Conservation (phyloP, 2,329 filamentous ascomycete genomes). For the Rutstroemia sp. region DNA sequence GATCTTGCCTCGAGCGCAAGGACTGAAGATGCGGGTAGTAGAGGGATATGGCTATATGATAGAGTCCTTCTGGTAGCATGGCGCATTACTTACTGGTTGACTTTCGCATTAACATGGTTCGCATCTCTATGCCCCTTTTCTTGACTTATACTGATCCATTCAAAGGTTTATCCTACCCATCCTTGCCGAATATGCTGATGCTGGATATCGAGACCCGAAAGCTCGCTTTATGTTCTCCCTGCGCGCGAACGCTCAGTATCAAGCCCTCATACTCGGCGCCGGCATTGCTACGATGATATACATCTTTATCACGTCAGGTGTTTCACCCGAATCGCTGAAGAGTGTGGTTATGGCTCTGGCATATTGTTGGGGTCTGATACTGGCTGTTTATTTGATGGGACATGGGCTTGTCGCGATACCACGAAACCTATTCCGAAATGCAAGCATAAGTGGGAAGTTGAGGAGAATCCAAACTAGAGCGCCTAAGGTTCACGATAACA, state of each 20-base stretch:
- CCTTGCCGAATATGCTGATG: constrained; percentile 89
- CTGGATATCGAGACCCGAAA: constrained; percentile 82
- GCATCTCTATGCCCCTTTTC: constrained; percentile 16
- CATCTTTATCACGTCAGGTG: constrained; percentile 70
- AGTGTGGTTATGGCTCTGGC: constrained; percentile 84
- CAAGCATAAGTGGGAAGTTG: constrained; percentile 67
- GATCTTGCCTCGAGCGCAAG: constrained; percentile 83
- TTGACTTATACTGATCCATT: not conserved
- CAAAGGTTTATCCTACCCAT: constrained; percentile 80
- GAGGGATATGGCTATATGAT: constrained; percentile 82
- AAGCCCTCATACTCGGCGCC: constrained; percentile 68
- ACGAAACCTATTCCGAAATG: constrained; percentile 69
- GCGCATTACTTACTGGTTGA: constrained; percentile 96
- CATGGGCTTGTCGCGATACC: constrained; percentile 92
- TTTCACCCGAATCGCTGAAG: constrained; percentile 68
- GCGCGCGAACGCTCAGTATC: constrained; percentile 80
- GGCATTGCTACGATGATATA: constrained; percentile 71
- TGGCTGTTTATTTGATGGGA: constrained; percentile 96
- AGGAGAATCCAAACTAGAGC: constrained; percentile 71
- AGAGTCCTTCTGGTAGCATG: constrained; percentile 77
- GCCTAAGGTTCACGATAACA: constrained; percentile 74
- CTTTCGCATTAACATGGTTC: constrained; percentile 89
- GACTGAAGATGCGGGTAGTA: constrained; percentile 60
- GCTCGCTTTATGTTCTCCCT: constrained; percentile 78
- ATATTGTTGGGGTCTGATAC: constrained; percentile 85